A percentile compares a stretch with the other conserved stretches of the same genome.
Conservation (phyloP, 2,329 filamentous ascomycete species). For the Calonectria multiphialidica region DNA sequence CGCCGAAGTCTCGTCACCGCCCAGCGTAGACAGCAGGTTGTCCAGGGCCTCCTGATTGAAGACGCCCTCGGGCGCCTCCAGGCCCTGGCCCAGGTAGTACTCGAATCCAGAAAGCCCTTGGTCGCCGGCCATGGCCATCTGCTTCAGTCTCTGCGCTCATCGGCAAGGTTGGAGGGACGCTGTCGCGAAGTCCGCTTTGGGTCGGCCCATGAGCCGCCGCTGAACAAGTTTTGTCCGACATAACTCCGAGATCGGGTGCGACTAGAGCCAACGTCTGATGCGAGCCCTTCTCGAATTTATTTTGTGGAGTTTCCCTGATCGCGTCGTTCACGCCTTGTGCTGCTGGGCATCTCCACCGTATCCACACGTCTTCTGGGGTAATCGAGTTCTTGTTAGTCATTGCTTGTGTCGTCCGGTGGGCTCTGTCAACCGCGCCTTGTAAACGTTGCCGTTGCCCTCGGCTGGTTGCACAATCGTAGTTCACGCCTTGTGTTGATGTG, state of each 20-base stretch:
- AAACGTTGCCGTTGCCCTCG: background rate
- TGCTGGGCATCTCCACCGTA: slow-evolving; percentile 3
- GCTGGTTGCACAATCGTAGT: background rate
- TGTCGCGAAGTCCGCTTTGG: slow-evolving; percentile 5
- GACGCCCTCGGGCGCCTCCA: background rate
- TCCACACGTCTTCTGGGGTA: slow-evolving; percentile 9
- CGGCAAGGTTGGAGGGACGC: background rate
- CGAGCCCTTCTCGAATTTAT: background rate
- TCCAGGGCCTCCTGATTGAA: slow-evolving; percentile 4
- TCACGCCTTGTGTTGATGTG: slow-evolving; percentile 1
- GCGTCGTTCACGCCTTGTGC: slow-evolving; percentile 17
- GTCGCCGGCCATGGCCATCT: slow-evolving; percentile 1
- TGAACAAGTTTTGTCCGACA: slow-evolving; percentile 17
- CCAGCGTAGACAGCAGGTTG: slow-evolving; percentile 12
- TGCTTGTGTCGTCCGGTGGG: background rate
- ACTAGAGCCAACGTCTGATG: background rate
- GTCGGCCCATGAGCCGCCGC: background rate
- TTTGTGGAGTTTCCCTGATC: background rate
- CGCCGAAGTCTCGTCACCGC: background rate
- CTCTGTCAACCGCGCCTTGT: slow-evolving; percentile 16
- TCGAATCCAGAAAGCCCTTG: slow-evolving; percentile 5
- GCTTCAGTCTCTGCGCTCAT: background rate
- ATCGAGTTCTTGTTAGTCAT: slow-evolving; percentile 15
- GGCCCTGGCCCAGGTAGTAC: background rate
- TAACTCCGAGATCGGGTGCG: slow-evolving; percentile 20